phyloP scores from a whole-genome alignment of 1,139 yeast species.

The Candida frijolesensis region DNA sequence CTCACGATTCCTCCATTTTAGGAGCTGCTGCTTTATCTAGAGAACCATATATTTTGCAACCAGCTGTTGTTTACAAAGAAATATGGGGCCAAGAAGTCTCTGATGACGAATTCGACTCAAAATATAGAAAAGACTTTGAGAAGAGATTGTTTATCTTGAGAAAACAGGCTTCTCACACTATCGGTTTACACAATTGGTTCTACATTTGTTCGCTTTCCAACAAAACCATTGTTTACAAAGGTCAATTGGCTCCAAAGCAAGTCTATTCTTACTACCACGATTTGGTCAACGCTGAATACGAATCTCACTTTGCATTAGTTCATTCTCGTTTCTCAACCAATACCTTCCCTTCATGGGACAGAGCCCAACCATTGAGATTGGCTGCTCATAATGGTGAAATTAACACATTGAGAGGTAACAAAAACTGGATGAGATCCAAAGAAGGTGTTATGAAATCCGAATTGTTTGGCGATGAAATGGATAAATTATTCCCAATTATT shows the following conservation, averaged over 20 bases:
- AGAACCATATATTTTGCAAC: slow-evolving; percentile 91
- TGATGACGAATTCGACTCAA: slow-evolving; percentile 56
- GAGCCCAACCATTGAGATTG: slow-evolving; percentile 97
- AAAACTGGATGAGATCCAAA: slow-evolving; percentile 98
- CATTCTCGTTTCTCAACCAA: slow-evolving; percentile 98
- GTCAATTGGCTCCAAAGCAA: slow-evolving; percentile 95
- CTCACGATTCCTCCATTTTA: slow-evolving; percentile 86
- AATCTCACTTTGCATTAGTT: slow-evolving; percentile 93
- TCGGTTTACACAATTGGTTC: slow-evolving; percentile 96
- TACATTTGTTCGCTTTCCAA: slow-evolving; percentile 91
- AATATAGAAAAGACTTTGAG: slow-evolving; percentile 70
- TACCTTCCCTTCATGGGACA: slow-evolving; percentile 99
- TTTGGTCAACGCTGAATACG: slow-evolving; percentile 86
- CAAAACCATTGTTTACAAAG: slow-evolving; percentile 93
- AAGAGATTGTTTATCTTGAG: slow-evolving; percentile 83
- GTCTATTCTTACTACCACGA: slow-evolving; percentile 95
- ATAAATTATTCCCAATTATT: slow-evolving; percentile 87
- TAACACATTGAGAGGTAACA: slow-evolving; percentile 95
- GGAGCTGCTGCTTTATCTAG: slow-evolving; percentile 95
- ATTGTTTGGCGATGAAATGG: slow-evolving; percentile 89
- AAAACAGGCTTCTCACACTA: slow-evolving; percentile 86
- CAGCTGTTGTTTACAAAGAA: slow-evolving; percentile 73
- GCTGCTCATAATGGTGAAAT: slow-evolving; percentile 99
- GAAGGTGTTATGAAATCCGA: slow-evolving; percentile 94
- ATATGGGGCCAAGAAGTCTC: slow-evolving; percentile 49